Conservation (phyloP, 148 eudicot genomes). For the Mesembryanthemum crystallinum region DNA sequence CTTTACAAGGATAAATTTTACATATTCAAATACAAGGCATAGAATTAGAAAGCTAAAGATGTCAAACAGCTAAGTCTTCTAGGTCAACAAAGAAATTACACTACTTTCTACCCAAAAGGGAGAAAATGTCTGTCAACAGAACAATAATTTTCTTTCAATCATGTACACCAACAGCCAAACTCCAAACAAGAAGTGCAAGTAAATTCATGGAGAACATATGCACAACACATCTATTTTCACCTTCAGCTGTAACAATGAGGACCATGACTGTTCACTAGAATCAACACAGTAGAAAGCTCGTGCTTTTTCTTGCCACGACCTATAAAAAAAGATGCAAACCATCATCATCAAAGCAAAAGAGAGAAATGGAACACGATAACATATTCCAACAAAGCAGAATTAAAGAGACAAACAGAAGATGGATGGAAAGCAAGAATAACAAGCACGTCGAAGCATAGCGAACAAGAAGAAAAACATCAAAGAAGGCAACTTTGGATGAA, state of each 20-base stretch:
- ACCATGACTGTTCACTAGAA: conserved; percentile 50
- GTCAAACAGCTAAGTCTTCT: not conserved
- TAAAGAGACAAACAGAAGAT: not conserved
- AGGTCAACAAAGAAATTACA: not conserved
- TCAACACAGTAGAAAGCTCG: conserved; percentile 47
- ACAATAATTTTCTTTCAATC: not conserved
- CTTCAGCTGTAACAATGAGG: conserved; percentile 56
- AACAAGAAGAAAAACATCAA: too few species aligned
- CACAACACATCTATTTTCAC: conserved; percentile 32
- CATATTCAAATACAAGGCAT: not conserved
- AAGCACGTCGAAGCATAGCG: not conserved
- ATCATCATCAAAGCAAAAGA: not conserved
- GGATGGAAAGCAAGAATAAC: not conserved
- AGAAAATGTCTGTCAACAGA: not conserved
- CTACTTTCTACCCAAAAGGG: not conserved
- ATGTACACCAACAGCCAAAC: not conserved
- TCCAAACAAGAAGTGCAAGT: not conserved
- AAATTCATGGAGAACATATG: not conserved
- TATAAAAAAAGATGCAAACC: conserved; percentile 19
- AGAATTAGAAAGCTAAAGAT: not conserved
- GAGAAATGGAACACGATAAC: not conserved
- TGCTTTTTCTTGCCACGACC: conserved; percentile 74
- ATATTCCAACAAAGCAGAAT: not conserved
- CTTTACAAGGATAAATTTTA: too few species aligned
- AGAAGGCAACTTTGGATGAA: too few species aligned